Conservation (phyloP, 192 early-diverging fungal genomes). For the Entomortierella chlamydospora region DNA sequence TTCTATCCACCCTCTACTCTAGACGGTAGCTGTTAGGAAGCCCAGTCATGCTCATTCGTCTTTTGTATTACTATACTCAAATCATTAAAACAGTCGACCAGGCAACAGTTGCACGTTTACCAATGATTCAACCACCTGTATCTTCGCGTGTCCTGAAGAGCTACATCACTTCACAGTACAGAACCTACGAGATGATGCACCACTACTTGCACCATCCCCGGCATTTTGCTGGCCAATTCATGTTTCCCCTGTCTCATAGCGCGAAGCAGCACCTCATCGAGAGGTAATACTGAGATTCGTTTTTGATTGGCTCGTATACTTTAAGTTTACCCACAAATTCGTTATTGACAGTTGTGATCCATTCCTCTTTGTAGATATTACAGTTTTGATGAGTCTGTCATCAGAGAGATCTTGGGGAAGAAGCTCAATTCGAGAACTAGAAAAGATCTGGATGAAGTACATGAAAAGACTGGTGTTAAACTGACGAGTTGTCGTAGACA, state of each 20-base stretch:
- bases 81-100: slow-evolving; percentile 37
- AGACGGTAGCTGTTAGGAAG: neutral
- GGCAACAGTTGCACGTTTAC: slow-evolving; percentile 37
- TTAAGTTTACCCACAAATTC: neutral
- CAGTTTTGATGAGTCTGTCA: slow-evolving; percentile 57
- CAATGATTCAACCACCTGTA: slow-evolving; percentile 36
- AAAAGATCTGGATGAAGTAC: slow-evolving; percentile 58
- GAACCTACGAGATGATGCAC: slow-evolving; percentile 54
- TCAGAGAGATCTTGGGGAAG: slow-evolving; percentile 59
- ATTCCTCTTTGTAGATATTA: slow-evolving; percentile 50
- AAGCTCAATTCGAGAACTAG: slow-evolving; percentile 57
- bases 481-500: slow-evolving; percentile 56
- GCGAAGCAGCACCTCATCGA: slow-evolving; percentile 56
- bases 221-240: slow-evolving; percentile 51
- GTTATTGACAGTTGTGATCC: neutral
- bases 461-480: slow-evolving; percentile 49
- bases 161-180: slow-evolving; percentile 51
- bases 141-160: slow-evolving; percentile 46
- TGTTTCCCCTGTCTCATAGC: slow-evolving; percentile 52
- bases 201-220: slow-evolving; percentile 55
- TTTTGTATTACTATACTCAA: neutral
- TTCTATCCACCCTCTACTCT: no score
- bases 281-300: slow-evolving; percentile 7
- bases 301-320: neutral
- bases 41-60: neutral